These are phyloP conservation scores for Nymphaea thermarum DNA, from an alignment of 164 flowering plant genomes.

Conservation along the genomic window DNA sequence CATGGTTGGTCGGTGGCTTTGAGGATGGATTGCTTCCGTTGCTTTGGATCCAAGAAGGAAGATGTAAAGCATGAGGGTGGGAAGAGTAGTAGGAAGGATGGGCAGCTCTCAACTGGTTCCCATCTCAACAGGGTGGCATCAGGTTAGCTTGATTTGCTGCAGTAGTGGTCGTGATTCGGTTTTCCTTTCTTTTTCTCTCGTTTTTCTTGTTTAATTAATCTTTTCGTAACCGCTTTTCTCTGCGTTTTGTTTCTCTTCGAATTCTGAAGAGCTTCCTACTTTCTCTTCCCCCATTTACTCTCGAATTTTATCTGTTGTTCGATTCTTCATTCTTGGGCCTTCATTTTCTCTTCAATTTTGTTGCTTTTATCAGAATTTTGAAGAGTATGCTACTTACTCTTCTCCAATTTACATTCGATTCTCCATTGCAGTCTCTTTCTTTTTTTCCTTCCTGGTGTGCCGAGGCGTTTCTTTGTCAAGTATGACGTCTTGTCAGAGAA, in stretches of 20 bases:
- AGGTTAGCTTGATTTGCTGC: neutral
- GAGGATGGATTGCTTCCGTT: neutral
- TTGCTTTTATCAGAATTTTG: no score
- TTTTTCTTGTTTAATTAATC: no score
- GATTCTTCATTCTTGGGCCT: neutral
- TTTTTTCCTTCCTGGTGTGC: neutral
- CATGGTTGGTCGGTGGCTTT: neutral
- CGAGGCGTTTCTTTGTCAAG: neutral
- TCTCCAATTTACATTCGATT: no score
- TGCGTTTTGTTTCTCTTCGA: neutral
- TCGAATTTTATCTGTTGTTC: neutral
- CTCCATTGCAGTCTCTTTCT: no score
- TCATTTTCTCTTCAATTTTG: neutral
- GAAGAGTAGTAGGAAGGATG: neutral
- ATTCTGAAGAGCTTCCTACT: neutral
- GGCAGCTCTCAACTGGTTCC: neutral
- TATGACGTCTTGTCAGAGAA: neutral
- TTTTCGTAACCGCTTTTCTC: neutral
- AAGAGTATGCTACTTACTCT: no score
- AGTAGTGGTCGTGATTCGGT: neutral
- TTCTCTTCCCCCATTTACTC: neutral
- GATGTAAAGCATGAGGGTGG: neutral
- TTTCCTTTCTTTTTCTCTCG: neutral
- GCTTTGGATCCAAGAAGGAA: neutral
- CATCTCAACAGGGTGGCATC: neutral